Conservation (phyloP, 2,329 filamentous ascomycete species). For the Fusarium duplospermum region DNA sequence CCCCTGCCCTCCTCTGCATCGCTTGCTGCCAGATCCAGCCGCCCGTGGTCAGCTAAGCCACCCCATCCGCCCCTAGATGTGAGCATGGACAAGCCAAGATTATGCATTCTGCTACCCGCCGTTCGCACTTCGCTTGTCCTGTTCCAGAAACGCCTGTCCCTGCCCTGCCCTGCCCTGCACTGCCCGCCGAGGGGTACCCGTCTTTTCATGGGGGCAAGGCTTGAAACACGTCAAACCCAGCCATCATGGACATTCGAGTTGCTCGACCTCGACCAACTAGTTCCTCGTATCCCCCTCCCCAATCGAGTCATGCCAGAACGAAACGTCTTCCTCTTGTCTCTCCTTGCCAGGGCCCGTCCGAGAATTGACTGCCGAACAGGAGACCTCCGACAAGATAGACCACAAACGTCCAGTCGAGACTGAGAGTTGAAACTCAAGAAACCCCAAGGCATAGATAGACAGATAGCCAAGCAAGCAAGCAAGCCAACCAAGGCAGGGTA, state of each 20-base stretch:
- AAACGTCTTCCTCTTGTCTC: not conserved
- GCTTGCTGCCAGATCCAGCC: conserved; percentile 24
- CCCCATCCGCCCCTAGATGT: conserved; percentile 16
- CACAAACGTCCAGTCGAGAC: not conserved
- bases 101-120: conserved; percentile 16
- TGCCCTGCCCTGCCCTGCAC: no score
- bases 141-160: not conserved
- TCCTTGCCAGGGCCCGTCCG: not conserved
- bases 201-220: not conserved
- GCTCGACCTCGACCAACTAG: not conserved
- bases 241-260: not conserved
- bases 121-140: conserved; percentile 8
- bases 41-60: conserved; percentile 21
- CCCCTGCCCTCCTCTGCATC: conserved; percentile 7
- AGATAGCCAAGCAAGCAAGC: not conserved
- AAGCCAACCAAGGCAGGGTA: not conserved
- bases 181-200: not conserved
- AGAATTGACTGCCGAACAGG: not conserved
- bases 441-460: not conserved
- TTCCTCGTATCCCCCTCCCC: not conserved
- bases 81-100: conserved; percentile 25
- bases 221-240: not conserved
- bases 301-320: not conserved
- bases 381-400: not conserved
- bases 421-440: not conserved